A percentile compares a stretch with the other conserved stretches of the same genome.
Evolutionary conservation across 2,329 filamentous ascomycete genomes (phyloP).

Genomic region (Mariannaea elegans): DNA sequence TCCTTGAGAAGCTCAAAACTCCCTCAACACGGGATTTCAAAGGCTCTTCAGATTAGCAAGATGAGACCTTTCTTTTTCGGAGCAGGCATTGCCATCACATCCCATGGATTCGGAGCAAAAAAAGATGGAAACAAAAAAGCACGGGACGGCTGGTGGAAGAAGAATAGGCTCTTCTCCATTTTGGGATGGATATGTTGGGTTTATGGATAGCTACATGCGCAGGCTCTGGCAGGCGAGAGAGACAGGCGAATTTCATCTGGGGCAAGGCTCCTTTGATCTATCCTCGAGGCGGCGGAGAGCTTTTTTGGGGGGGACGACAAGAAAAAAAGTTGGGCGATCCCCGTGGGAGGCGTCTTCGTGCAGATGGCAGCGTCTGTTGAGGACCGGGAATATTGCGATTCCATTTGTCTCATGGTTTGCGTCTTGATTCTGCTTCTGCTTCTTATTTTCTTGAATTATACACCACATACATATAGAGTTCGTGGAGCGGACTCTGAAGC

Average conservation of each 20-base stretch:
- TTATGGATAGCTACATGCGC: slow-evolving; percentile 25
- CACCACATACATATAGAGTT: slow-evolving; percentile 43
- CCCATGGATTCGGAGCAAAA: slow-evolving; percentile 45
- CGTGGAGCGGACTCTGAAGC: slow-evolving; percentile 44
- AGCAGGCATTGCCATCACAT: slow-evolving; percentile 44
- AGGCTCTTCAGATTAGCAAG: slow-evolving; percentile 27
- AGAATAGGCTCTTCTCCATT: slow-evolving; percentile 35
- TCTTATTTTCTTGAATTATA: slow-evolving; percentile 46
- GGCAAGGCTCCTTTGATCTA: slow-evolving; percentile 19
- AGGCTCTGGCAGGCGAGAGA: slow-evolving; percentile 26
- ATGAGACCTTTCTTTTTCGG: slow-evolving; percentile 27
- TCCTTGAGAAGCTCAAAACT: slow-evolving; percentile 33
- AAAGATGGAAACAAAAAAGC: slow-evolving; percentile 42
- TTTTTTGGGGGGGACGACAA: slow-evolving; percentile 5
- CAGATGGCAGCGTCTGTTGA: slow-evolving; percentile 32
- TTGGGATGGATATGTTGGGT: slow-evolving; percentile 21
- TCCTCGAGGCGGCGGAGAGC: slow-evolving; percentile 18
- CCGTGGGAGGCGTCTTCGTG: slow-evolving; percentile 21
- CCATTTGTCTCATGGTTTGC: slow-evolving; percentile 43
- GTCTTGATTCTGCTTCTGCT: slow-evolving; percentile 37
- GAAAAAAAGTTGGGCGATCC: slow-evolving; percentile 22
- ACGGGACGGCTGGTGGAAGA: slow-evolving; percentile 32
- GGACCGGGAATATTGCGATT: slow-evolving; percentile 36
- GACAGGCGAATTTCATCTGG: slow-evolving; percentile 16
- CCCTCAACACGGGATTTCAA: slow-evolving; percentile 34